phyloP scores from a whole-genome alignment of 768 basidiomycete genomes.

The Artomyces pyxidatus region DNA sequence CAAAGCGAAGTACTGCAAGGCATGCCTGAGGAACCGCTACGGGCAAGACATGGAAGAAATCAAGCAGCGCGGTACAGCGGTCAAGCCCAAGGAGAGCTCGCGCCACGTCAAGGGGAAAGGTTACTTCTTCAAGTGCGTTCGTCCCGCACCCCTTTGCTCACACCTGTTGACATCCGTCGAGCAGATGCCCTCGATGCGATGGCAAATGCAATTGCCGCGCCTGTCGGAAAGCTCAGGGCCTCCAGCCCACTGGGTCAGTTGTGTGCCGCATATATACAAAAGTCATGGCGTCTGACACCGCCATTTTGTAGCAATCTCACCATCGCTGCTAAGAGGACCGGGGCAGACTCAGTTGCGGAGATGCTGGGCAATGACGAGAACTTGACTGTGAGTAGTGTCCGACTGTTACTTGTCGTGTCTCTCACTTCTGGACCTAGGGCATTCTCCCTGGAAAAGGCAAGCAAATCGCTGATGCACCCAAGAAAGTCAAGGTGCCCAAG shows the following conservation, averaged over 20 bases:
- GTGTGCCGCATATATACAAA: neutral
- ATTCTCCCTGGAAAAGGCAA: slow-evolving; percentile 21
- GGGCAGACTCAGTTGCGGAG: slow-evolving; percentile 30
- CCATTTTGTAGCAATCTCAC: slow-evolving; percentile 28
- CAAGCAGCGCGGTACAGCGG: slow-evolving; percentile 17
- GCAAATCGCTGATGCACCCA: slow-evolving; percentile 12
- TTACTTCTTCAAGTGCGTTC: slow-evolving; percentile 46
- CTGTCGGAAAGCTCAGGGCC: slow-evolving; percentile 58
- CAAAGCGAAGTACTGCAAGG: slow-evolving; percentile 50
- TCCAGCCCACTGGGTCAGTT: slow-evolving; percentile 51
- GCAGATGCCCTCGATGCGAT: slow-evolving; percentile 63
- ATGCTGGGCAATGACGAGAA: slow-evolving; percentile 27
- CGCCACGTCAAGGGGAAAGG: slow-evolving; percentile 24
- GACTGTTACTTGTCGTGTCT: neutral
- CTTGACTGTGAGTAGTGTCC: slow-evolving; percentile 21
- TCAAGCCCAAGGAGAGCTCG: slow-evolving; percentile 15
- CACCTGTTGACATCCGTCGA: slow-evolving; percentile 5
- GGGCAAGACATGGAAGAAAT: slow-evolving; percentile 40
- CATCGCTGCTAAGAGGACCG: slow-evolving; percentile 29
- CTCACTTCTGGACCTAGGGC: slow-evolving; percentile 10
- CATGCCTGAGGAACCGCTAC: slow-evolving; percentile 65
- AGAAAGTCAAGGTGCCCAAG: slow-evolving; percentile 12
- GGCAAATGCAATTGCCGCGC: slow-evolving; percentile 58
- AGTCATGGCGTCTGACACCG: neutral
- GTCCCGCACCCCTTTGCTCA: slow-evolving; percentile 5